A percentile compares a stretch with the other conserved stretches of the same genome.
Conservation (phyloP, 23 red algal species). For the Gracilaria gracilis region DNA sequence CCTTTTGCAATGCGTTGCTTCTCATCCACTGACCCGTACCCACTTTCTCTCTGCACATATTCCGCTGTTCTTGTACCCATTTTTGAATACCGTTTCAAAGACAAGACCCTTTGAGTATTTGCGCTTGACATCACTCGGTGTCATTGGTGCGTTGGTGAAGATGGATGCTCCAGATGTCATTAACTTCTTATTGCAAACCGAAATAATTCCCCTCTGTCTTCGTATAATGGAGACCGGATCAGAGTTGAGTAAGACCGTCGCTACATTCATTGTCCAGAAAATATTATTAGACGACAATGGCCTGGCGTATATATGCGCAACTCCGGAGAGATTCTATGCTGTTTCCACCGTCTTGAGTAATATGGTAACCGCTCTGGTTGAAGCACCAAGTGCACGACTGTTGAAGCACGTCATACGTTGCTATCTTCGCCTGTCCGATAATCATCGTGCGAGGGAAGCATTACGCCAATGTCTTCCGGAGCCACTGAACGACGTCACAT, state of each 20-base stretch:
- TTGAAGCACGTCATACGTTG: conserved; percentile 98
- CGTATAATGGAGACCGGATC: conserved; percentile 99
- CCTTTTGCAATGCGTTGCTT: conserved; percentile 96
- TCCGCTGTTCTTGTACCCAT: conserved; percentile 99
- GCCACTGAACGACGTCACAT: conserved; percentile 85
- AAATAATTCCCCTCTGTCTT: conserved; percentile 97
- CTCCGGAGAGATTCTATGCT: conserved; percentile 98
- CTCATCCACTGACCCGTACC: conserved; percentile 85
- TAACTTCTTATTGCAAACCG: conserved; percentile 94
- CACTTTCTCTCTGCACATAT: conserved; percentile 96
- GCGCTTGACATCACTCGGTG: conserved; percentile 98
- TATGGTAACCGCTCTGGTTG: conserved; percentile 90
- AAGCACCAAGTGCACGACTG: conserved; percentile 90
- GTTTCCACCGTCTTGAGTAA: conserved; percentile 93
- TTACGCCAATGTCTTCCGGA: conserved; percentile 91
- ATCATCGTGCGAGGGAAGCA: conserved; percentile 91
- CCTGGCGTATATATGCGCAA: conserved; percentile 95
- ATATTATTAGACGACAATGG: conserved; percentile 97
- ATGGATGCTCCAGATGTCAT: conserved; percentile 99
- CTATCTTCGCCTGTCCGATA: conserved; percentile 97
- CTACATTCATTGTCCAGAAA: conserved; percentile 99
- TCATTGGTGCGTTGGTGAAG: conserved; percentile 98
- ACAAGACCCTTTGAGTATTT: conserved; percentile 99
- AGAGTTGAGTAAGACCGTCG: conserved; percentile 98
- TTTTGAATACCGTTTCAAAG: conserved; percentile 99